These are phyloP conservation scores for Penicillium pancosmium DNA, from an alignment of 495 filamentous ascomycete genomes.

Conservation along the genomic window DNA sequence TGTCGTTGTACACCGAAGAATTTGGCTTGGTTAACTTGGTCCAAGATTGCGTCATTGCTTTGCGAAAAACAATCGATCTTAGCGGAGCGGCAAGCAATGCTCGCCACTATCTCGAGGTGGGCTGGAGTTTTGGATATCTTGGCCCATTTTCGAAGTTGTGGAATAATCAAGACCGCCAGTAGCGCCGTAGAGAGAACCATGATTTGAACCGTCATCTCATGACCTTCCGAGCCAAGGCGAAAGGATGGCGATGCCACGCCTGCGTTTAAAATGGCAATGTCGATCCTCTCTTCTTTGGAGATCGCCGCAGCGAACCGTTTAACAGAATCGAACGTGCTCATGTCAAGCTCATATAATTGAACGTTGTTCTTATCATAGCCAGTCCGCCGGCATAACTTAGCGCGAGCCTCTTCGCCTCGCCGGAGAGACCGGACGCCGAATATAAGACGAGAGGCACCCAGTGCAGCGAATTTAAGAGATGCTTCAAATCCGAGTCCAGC, in stretches of 20 bases:
- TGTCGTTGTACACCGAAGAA: conserved; percentile 14
- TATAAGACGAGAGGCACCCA: conserved; percentile 18
- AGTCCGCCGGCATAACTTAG: conserved; percentile 3
- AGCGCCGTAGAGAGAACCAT: conserved; percentile 13
- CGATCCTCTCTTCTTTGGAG: not conserved
- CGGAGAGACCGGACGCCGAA: conserved; percentile 17
- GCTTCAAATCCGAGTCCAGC: conserved; percentile 27
- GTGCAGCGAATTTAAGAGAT: conserved; percentile 11
- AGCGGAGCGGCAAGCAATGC: not conserved
- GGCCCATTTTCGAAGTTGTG: not conserved
- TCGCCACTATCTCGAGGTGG: conserved; percentile 5
- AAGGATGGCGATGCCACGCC: conserved; percentile 18
- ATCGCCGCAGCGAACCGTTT: conserved; percentile 26
- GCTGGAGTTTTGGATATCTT: not conserved
- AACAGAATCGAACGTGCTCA: conserved; percentile 33
- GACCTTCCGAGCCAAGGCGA: conserved; percentile 13
- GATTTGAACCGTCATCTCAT: conserved; percentile 16
- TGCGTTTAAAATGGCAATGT: conserved; percentile 26
- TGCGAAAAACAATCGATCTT: not conserved
- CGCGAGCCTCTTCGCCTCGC: conserved; percentile 11
- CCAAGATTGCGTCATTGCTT: not conserved
- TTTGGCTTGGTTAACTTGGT: conserved; percentile 8
- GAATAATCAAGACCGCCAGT: conserved; percentile 5
- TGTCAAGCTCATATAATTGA: conserved; percentile 25
- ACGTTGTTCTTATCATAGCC: conserved; percentile 13